Evolutionary conservation across 148 eudicot species (phyloP), one percentile per base, ranked within the genome.

Genomic region (Persicaria maculosa): DNA sequence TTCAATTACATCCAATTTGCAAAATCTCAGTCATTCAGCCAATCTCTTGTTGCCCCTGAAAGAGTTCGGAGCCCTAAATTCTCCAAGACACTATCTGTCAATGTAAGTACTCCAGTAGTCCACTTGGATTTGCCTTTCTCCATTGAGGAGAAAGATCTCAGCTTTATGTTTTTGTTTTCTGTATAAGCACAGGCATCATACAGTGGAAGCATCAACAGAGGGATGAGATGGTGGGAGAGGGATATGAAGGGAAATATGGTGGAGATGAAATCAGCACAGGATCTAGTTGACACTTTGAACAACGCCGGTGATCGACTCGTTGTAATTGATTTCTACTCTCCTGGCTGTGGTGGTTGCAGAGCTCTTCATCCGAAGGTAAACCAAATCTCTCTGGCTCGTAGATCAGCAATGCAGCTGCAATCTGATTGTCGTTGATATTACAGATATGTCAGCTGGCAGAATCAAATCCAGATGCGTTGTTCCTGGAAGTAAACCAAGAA

Each of bases 321-420:
- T 53, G 85, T 93, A 61, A 80, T 93, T 57, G 93, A 86, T 76
- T 91, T 93, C 57, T 93, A 89, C 75, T 93, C 98, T 67, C 97
- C 97, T 85, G 95, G 94, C 74, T 93, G 98, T 86, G 98, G 98
- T 43, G 97, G 98, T 53, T 93, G 98, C 81, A 91, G 83, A 82
- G 81, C 97, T 72, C 82, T 91, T 74, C 98, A 93, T 74, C 98
- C 98, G 15, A 93, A 93, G 98, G 98, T 91, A 86, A 43, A 67
- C 44, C n/a, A 15, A 6, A 16, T 54, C 6, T 7, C 40, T 2
- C 40, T 31, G 2, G 0, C 40, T 31, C 40, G 2, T 2, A 1
- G 40, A 31, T 31, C 3, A 31, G 3, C 40, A 31, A 31, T 31
- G 40, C 40, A 31, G 40, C 40, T 31, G 40, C 0, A 31, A 31